phyloP scores from a whole-genome alignment of 805 yeast genomes.

The Myxozyma neotropica region DNA sequence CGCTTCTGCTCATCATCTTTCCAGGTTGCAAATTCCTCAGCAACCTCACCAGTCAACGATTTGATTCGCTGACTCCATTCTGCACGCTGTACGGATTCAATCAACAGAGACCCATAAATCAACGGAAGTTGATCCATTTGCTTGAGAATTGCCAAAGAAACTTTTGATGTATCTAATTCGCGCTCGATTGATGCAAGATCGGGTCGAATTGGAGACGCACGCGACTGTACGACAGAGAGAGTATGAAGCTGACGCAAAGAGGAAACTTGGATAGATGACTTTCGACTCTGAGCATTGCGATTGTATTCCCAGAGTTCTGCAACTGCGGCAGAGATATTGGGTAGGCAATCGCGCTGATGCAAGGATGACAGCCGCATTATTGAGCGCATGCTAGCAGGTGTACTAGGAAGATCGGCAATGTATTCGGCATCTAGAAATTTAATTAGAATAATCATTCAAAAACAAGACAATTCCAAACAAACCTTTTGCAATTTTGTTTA shows the following conservation, averaged over 20 bases:
- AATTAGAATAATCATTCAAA: neutral
- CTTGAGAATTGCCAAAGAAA: slow-evolving; percentile 40
- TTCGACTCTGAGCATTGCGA: slow-evolving; percentile 31
- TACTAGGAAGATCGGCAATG: slow-evolving; percentile 32
- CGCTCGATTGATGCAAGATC: slow-evolving; percentile 36
- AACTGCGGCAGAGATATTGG: slow-evolving; percentile 34
- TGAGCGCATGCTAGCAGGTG: slow-evolving; percentile 31
- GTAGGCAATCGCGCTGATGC: slow-evolving; percentile 41
- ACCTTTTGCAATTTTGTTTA: slow-evolving; percentile 33
- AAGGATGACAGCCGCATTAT: slow-evolving; percentile 33
- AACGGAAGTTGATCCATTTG: slow-evolving; percentile 44
- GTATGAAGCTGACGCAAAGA: slow-evolving; percentile 28
- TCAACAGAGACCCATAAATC: slow-evolving; percentile 43
- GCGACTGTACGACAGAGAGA: slow-evolving; percentile 37
- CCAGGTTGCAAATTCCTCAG: slow-evolving; percentile 60
- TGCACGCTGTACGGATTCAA: slow-evolving; percentile 42
- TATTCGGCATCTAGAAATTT: slow-evolving; percentile 34
- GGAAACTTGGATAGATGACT: slow-evolving; percentile 22
- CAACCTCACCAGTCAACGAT: slow-evolving; percentile 35
- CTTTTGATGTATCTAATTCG: slow-evolving; percentile 38
- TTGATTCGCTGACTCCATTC: slow-evolving; percentile 38
- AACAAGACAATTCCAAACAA: neutral
- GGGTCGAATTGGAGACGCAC: slow-evolving; percentile 38
- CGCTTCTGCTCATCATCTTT: slow-evolving; percentile 58
- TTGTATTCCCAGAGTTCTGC: slow-evolving; percentile 33